Percentiles rank a stretch among this genome's conserved stretches.
phyloP scores from a whole-genome alignment of 2,329 filamentous ascomycete genomes.

The Scedosporium apiospermum region DNA sequence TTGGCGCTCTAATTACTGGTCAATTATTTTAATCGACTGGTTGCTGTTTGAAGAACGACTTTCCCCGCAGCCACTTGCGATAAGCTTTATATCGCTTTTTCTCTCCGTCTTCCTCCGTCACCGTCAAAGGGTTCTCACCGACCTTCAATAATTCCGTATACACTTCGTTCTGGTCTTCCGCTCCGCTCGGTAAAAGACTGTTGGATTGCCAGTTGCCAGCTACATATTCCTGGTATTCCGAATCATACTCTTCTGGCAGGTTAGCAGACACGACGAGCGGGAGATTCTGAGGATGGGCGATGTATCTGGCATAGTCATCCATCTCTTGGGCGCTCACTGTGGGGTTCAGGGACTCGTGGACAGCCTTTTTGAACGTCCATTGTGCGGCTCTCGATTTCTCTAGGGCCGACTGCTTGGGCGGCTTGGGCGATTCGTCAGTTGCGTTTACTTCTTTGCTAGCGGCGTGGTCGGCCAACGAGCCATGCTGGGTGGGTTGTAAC shows the following conservation, averaged over 20 bases:
- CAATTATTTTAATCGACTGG: conserved; percentile 36
- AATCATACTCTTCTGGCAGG: conserved; percentile 47
- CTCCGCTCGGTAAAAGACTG: conserved; percentile 38
- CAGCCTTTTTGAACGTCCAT: conserved; percentile 80
- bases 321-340: conserved; percentile 67
- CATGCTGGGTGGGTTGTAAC: conserved; percentile 39
- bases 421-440: conserved; percentile 20
- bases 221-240: conserved; percentile 74
- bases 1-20: too few species aligned
- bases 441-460: conserved; percentile 11
- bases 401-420: conserved; percentile 45
- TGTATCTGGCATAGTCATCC: conserved; percentile 80
- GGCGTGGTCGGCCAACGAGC: not conserved
- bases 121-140: conserved; percentile 75
- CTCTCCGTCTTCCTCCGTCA: conserved; percentile 72
- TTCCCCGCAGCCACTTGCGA: conserved; percentile 85
- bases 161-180: conserved; percentile 35
- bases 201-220: conserved; percentile 57
- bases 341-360: conserved; percentile 78
- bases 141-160: conserved; percentile 71
- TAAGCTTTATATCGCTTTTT: conserved; percentile 98
- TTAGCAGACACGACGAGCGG: conserved; percentile 70
- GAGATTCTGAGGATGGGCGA: conserved; percentile 80
- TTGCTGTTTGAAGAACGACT: conserved; percentile 92
- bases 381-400: conserved; percentile 79